Evolutionary conservation across 345 rosid species (phyloP).

Genomic region (Lagerstroemia speciosa): DNA sequence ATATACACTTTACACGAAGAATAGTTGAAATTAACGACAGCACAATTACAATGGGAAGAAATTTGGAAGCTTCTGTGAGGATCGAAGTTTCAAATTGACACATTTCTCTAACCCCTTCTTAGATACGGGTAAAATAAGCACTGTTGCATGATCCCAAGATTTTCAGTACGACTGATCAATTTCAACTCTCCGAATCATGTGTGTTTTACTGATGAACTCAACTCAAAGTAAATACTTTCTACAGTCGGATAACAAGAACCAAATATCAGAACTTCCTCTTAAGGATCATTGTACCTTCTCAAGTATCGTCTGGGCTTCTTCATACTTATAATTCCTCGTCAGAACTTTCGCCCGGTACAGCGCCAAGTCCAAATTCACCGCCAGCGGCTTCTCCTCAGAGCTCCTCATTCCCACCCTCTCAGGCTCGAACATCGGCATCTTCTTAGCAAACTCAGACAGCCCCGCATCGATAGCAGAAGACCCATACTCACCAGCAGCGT

Average conservation of each 20-base stretch:
- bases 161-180: background rate
- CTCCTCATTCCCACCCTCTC: slow-evolving; percentile 38
- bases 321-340: slow-evolving; percentile 39
- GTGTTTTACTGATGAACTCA: background rate
- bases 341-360: slow-evolving; percentile 71
- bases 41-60: background rate
- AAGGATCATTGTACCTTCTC: slow-evolving; percentile 44
- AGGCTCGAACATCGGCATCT: slow-evolving; percentile 89
- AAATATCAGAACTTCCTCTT: background rate
- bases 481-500: slow-evolving; percentile 12
- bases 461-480: slow-evolving; percentile 46
- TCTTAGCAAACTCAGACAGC: slow-evolving; percentile 63
- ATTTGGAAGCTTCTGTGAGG: too few relatives aligned
- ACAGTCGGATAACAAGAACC: background rate
- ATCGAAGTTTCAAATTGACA: background rate
- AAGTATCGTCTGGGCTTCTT: slow-evolving; percentile 62
- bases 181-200: background rate
- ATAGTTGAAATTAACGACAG: background rate
- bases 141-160: background rate
- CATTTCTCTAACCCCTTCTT: background rate
- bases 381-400: slow-evolving; percentile 47
- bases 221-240: background rate
- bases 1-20: slow-evolving; percentile 47
- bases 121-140: background rate
- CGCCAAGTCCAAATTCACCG: slow-evolving; percentile 75